These are phyloP conservation scores for Daldinia concentrica DNA, from an alignment of 495 filamentous ascomycete species.

Conservation along the genomic window DNA sequence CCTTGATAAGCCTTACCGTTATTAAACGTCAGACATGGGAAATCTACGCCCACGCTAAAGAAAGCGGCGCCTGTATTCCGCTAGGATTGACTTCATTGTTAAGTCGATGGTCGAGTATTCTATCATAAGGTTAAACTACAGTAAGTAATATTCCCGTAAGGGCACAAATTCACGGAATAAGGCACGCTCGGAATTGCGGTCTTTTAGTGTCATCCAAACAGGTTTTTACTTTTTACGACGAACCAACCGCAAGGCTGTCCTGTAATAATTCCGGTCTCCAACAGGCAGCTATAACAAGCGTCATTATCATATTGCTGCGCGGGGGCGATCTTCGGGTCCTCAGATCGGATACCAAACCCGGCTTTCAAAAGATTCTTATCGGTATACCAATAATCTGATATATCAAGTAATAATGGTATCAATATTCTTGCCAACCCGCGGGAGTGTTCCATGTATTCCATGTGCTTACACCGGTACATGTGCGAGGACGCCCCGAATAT, in stretches of 20 bases:
- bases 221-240: not conserved
- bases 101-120: not conserved
- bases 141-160: not conserved
- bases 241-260: not conserved
- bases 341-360: conserved; percentile 24
- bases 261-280: conserved; percentile 5
- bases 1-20: conserved; percentile 25
- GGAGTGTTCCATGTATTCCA: not conserved
- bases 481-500: conserved; percentile 1
- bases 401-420: not conserved
- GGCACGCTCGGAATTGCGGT: not conserved
- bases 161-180: not conserved
- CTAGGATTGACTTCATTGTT: not conserved
- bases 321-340: conserved; percentile 34
- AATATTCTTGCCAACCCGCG: not conserved
- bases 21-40: conserved; percentile 1
- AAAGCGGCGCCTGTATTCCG: not conserved
- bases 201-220: not conserved
- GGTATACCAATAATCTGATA: conserved; percentile 15
- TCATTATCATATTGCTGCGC: conserved; percentile 33
- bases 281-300: conserved; percentile 28
- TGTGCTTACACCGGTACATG: conserved; percentile 31
- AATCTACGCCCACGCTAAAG: not conserved
- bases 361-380: conserved; percentile 27
- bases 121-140: not conserved